Evolutionary conservation across 2,329 filamentous ascomycete genomes (phyloP), one percentile per base, ranked within the genome.

Genomic region (Coniochaeta sp.): DNA sequence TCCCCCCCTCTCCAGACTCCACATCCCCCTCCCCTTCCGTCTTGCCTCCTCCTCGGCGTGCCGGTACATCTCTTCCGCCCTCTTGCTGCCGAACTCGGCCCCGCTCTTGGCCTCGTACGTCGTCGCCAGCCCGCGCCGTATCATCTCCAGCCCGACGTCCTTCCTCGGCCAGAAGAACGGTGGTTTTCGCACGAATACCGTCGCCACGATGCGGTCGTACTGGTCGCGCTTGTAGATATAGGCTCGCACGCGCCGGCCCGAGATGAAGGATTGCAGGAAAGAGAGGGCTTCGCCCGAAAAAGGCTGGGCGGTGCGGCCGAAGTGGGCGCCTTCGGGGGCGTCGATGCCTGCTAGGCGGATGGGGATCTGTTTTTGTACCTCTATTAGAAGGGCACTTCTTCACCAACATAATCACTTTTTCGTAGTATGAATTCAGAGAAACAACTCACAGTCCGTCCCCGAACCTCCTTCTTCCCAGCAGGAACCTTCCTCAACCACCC

Each of bases 21-120:
- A 97, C 72, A 97, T 81, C 1, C 89, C 89, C 58, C 72, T 74
- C 56, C 79, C 80, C 63, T 77, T 79, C 55, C 64, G 71, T 71
- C 83, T 89, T 3, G 89, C 88, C 65, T 73, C 74, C 46, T 74
- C 76, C 69, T 91, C 85, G 6, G 83, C 83, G 54, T 73, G 76
- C 57, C 81, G 77, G 65, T 92, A 92, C 54, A 76, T 67, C 47
- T 74, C 71, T 60, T 84, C 81, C 52, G 79, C 73, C 38, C 69
- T 70, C n/a, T 68, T 68, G 0, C 84, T 82, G 22, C 94, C 94
- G 74, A 94, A 99, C 65, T 97, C 94, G 18, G 82, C 86, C 3
- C 92, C 94, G 5, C 77, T 80, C 69, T 95, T 97, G 26, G 90
- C 92, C 71, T 97, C 94, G 66, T 97, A 99, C 3, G 94, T 86